Base-by-base conservation (phyloP, 345 rosid genomes). In the Ailanthus altissimus region DNA sequence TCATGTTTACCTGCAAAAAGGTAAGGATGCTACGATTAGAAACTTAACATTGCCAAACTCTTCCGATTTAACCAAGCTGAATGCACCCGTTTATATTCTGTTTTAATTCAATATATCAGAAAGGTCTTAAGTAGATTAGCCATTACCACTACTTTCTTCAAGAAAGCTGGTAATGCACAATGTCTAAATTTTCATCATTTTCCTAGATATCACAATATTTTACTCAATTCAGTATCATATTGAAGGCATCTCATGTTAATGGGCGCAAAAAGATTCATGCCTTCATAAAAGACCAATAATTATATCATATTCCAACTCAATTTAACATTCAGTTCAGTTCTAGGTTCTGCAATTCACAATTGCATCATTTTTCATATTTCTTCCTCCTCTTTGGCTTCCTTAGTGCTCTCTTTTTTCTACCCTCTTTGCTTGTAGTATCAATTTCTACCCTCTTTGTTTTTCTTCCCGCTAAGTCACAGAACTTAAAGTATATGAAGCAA, bases 1-100 rank as follows among this genome's bases (percentile, higher is more conserved):
- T 57, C 47, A 32, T 16, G 54, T 43, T 59, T 57, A 38, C 81
- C 92, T 86, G 60, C 50, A 75, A 80, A 75, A 8, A 73, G 60
- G 38, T 18, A n/a, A n/a, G n/a, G 53, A 45, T 28, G n/a, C 59
- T 56, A 49, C 72, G 2, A 42, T 61, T 36, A 60, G 36, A 23
- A 28, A 58, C 51, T 50, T 62, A 40, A 59, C 21, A 32, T 15
- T 62, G 43, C 26, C 43, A 2, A 59, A 20, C 57, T 18, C 57
- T 18, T 32, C 38, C 38, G 3, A 32, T 32, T 1, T 32, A 32
- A 51, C n/a, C 21, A 51, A 15, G n/a, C 57, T 6, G 8, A 15
- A 16, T 51, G 21, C 57, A 49, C 1, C 53, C 4, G 15, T 2
- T 49, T 49, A 14, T 49, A 6, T 49, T 2, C 53, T 49, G 53